Evolutionary conservation across 2,329 filamentous ascomycete genomes (phyloP).

Genomic region (Sordariomycetes sp.): DNA sequence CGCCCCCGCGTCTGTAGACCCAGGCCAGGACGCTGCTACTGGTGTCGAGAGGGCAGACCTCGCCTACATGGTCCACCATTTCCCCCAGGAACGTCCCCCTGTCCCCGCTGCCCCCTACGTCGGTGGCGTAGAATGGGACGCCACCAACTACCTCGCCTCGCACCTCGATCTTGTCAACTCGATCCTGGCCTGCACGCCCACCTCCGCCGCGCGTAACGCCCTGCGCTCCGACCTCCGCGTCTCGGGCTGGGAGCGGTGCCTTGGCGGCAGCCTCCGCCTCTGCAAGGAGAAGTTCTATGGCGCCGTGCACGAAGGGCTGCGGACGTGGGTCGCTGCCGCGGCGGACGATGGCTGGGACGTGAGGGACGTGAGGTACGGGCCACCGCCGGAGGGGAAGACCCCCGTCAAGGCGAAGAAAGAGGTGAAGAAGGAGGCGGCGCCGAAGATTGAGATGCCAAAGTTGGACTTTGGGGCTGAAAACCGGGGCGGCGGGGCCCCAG

Average conservation of each 20-base stretch:
- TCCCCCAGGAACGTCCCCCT: slow-evolving; percentile 76
- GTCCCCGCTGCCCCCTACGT: slow-evolving; percentile 93
- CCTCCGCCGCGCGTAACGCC: slow-evolving; percentile 57
- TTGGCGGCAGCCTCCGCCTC: slow-evolving; percentile 73
- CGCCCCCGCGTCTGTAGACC: not conserved
- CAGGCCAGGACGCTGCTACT: slow-evolving; percentile 11
- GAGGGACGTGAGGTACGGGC: slow-evolving; percentile 67
- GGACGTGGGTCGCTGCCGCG: slow-evolving; percentile 83
- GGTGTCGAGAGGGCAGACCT: slow-evolving; percentile 8
- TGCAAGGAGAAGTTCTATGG: slow-evolving; percentile 99
- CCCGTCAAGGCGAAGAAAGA: slow-evolving; percentile 37
- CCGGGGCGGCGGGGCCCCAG: not conserved
- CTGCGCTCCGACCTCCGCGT: slow-evolving; percentile 70
- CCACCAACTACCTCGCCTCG: slow-evolving; percentile 88
- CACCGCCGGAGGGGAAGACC: slow-evolving; percentile 29
- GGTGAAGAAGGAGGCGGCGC: slow-evolving; percentile 38
- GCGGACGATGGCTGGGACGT: slow-evolving; percentile 83
- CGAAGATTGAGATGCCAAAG: slow-evolving; percentile 50
- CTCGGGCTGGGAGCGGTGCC: slow-evolving; percentile 83
- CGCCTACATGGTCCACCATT: slow-evolving; percentile 58
- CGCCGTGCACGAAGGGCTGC: slow-evolving; percentile 77
- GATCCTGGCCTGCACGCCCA: slow-evolving; percentile 71
- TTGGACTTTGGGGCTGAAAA: slow-evolving; percentile 36
- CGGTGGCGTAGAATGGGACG: slow-evolving; percentile 96
- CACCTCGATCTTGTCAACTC: slow-evolving; percentile 92